phyloP scores from a whole-genome alignment of 805 yeast genomes.

The Metschnikowia cubensis region DNA sequence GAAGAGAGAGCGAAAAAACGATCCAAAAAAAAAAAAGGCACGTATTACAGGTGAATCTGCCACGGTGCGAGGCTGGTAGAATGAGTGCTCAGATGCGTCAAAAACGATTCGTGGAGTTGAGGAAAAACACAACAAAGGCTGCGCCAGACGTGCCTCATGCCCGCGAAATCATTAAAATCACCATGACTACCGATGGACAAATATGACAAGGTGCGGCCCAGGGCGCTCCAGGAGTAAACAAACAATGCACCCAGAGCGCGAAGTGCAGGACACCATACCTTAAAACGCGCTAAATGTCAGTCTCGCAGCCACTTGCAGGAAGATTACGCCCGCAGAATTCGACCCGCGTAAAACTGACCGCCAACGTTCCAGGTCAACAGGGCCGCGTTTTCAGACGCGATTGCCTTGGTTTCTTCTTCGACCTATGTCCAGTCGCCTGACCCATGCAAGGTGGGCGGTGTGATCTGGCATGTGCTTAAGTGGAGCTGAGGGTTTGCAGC shows the following conservation, averaged over 20 bases:
- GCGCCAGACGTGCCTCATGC: slow-evolving; percentile 1
- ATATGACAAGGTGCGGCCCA: not conserved
- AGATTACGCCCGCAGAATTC: not conserved
- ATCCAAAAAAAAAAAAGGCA: slow-evolving; percentile 4
- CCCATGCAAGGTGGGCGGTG: not conserved
- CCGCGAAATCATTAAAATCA: not conserved
- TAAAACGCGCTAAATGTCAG: slow-evolving; percentile 1
- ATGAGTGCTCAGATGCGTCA: slow-evolving; percentile 1
- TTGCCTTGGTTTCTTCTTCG: not conserved
- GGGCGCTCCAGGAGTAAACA: slow-evolving; percentile 3
- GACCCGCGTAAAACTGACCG: not conserved
- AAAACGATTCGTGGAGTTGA: not conserved
- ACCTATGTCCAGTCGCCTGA: not conserved
- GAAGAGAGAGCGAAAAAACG: slow-evolving; percentile 1
- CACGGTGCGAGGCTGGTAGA: slow-evolving; percentile 2
- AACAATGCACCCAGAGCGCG: slow-evolving; percentile 4
- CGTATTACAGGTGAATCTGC: slow-evolving; percentile 2
- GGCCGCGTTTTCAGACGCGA: not conserved
- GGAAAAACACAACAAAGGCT: slow-evolving; percentile 1
- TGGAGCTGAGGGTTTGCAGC: not conserved
- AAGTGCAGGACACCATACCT: slow-evolving; percentile 1
- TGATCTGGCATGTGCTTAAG: not conserved
- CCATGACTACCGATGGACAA: not conserved
- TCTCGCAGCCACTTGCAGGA: not conserved
- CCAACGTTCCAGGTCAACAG: slow-evolving; percentile 1